Evolutionary conservation across 1,284 basidiomycete species (phyloP), one percentile per base, ranked within the genome.

Genomic region (Phellopilus nigrolimitatus): DNA sequence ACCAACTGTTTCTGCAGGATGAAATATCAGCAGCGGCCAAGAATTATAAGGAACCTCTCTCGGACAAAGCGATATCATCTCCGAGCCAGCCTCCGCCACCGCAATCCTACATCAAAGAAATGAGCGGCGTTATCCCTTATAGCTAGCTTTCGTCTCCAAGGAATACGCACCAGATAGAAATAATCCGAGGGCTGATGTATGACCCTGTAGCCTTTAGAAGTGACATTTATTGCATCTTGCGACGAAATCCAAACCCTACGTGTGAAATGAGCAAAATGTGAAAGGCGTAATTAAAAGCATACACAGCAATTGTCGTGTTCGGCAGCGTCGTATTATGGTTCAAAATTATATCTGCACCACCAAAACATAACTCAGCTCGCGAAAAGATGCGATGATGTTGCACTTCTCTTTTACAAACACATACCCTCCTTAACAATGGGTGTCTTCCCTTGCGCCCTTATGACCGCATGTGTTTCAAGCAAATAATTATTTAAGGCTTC

Each of bases 131-230:
- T 15, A 13, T 3, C 19, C 34, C n/a, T 48, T 45, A 44, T 3
- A 25, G 37, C 25, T 63, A 21, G 2, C 57, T 61, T 65, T 50
- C 63, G 60, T 70, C 72, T 65, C 61, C 53, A 71, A 72, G 62
- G 64, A 70, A 0, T 68, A 71, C 53, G 69, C 67, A 57, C 70
- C 13, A 85, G 70, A 63, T 85, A 84, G 63, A 83, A 79, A 63
- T 74, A 79, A 58, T 79, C 70, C 12, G 71, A 73, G 1, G 80
- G 67, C 2, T 78, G 74, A 54, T 80, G 77, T 39, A 84, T 66
- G 30, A 81, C 63, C 31, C 70, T 66, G 64, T 70, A 75, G 3
- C 79, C 76, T 53, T 72, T 69, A 36, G 74, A 59, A 0, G 73
- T 70, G 3, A 83, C 75, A 37, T 60, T 54, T 3, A 56, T 56